Percentiles rank a stretch among this genome's conserved stretches.
Evolutionary conservation across 352 stramenopile species (phyloP).

Genomic region (Globisporangium spiculum): DNA sequence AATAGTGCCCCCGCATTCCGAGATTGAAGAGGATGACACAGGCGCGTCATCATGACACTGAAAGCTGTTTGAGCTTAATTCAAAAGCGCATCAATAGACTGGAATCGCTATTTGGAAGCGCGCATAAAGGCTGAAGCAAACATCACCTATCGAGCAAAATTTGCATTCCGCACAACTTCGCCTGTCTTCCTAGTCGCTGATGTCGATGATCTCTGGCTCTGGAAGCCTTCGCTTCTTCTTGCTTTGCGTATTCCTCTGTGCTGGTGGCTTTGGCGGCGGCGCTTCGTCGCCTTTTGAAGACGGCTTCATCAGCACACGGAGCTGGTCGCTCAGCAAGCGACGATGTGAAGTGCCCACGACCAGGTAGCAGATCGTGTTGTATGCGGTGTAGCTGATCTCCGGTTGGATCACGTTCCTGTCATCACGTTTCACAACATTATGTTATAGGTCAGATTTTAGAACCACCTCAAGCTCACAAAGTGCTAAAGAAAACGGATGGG

Average conservation of each 20-base stretch:
- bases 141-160: background rate
- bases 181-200: constrained; percentile 21
- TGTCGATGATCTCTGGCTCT: constrained; percentile 32
- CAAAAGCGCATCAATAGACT: too few species aligned
- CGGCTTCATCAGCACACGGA: constrained; percentile 21
- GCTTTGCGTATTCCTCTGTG: background rate
- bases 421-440: background rate
- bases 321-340: constrained; percentile 17
- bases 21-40: background rate
- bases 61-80: too few species aligned
- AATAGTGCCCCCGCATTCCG: background rate
- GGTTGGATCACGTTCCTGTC: constrained; percentile 50
- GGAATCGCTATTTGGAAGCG: too few species aligned
- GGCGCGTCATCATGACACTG: background rate
- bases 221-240: constrained; percentile 4
- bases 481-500: background rate
- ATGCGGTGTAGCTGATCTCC: constrained; percentile 76
- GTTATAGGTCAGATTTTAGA: background rate
- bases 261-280: background rate
- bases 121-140: too few species aligned
- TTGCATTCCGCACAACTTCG: background rate
- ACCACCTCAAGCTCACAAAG: background rate
- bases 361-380: constrained; percentile 75
- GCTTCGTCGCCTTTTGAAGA: constrained; percentile 13
- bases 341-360: constrained; percentile 39